Evolutionary conservation across 352 stramenopile species (phyloP).

Genomic region (Globisporangium mamillatum): DNA sequence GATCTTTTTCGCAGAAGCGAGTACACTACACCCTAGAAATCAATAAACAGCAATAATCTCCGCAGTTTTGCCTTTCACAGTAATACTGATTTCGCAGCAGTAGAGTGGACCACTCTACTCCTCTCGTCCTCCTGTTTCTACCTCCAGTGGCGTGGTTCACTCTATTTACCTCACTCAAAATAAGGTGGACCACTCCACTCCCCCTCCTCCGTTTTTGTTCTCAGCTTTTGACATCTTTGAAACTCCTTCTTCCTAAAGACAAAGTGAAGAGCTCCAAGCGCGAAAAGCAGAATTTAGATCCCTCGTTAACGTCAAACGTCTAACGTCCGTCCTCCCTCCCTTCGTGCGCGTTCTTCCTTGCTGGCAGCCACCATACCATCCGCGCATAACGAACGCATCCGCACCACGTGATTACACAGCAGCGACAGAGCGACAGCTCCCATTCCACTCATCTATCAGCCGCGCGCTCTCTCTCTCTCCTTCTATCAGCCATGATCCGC

Average conservation of each 20-base stretch:
- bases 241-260: neutral
- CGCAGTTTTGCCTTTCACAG: too few relatives aligned
- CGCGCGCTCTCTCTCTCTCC: neutral
- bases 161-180: neutral
- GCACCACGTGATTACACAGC: neutral
- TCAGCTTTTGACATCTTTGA: neutral
- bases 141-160: neutral
- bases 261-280: neutral
- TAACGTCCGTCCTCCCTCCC: neutral
- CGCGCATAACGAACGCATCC: neutral
- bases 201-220: neutral
- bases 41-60: neutral
- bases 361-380: neutral
- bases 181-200: neutral
- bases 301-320: neutral
- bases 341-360: neutral
- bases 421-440: neutral
- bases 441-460: neutral
- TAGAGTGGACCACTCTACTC: neutral
- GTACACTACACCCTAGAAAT: neutral
- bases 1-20: neutral
- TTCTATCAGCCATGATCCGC: constrained; percentile 10
- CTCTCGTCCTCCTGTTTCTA: neutral
- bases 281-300: neutral
- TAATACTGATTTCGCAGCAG: too few relatives aligned